Evolutionary conservation across 257 asterid species (phyloP).

Genomic region (Orobanche coerulescens): DNA sequence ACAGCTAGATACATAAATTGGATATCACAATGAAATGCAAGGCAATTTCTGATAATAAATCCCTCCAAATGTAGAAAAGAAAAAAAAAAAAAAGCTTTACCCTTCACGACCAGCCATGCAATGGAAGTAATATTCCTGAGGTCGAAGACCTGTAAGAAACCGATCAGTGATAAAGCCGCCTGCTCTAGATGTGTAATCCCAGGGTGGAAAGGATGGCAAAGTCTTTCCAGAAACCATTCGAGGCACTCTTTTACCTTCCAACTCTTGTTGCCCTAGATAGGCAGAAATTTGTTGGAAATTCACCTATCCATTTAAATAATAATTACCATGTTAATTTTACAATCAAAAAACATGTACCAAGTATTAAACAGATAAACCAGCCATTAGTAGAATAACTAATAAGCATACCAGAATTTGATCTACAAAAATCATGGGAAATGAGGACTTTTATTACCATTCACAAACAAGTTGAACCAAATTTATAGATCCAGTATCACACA

Average conservation of each 20-base stretch:
- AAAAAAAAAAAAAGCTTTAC: constrained; percentile 36
- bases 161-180: constrained; percentile 97
- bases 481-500: neutral
- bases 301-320: constrained; percentile 44
- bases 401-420: neutral
- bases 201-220: constrained; percentile 83
- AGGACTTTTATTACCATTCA: neutral
- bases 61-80: neutral
- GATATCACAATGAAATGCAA: constrained; percentile 5
- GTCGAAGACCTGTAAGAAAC: constrained; percentile 92
- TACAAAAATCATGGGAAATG: neutral
- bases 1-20: neutral
- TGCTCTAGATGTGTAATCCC: constrained; percentile 95
- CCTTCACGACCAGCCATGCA: constrained; percentile 99
- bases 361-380: constrained; percentile 11
- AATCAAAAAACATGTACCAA: neutral
- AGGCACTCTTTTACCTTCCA: constrained; percentile 98
- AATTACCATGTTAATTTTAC: constrained; percentile 8
- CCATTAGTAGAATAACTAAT: neutral
- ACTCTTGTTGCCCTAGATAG: constrained; percentile 92
- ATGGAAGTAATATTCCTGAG: constrained; percentile 94
- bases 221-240: constrained; percentile 99
- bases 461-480: neutral
- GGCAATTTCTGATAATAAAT: neutral
- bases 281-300: constrained; percentile 98